Conservation (phyloP, 306 rosid species). For the Heteromeles arbutifolia region DNA sequence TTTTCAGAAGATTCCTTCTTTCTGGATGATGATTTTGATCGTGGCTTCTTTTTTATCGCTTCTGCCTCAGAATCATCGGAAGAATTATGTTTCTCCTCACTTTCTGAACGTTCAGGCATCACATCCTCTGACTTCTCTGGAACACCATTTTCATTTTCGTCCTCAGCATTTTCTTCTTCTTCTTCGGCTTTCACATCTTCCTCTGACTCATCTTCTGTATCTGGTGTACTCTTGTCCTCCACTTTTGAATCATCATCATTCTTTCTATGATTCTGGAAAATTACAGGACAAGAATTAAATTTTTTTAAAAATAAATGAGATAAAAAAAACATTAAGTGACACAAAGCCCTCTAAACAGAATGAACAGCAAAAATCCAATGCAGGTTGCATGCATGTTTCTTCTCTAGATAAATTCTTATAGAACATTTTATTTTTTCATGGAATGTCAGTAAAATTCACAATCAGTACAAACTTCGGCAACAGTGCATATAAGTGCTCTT, state of each 20-base stretch:
- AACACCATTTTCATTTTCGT: constrained; percentile 63
- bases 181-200: constrained; percentile 44
- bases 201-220: constrained; percentile 64
- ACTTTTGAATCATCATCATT: constrained; percentile 41
- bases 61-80: constrained; percentile 59
- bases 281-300: constrained; percentile 7
- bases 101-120: constrained; percentile 49
- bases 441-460: not conserved
- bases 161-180: constrained; percentile 48
- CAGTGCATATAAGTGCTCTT: not conserved
- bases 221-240: constrained; percentile 47
- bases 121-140: constrained; percentile 75
- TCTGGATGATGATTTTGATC: constrained; percentile 39
- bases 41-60: constrained; percentile 27
- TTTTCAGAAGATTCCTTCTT: constrained; percentile 63
- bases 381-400: not conserved
- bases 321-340: not conserved
- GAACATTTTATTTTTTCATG: not conserved
- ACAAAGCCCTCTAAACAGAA: not conserved
- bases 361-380: not conserved
- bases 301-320: not conserved
- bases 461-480: not conserved
- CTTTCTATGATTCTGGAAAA: constrained; percentile 56
- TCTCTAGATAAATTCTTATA: not conserved
- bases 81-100: constrained; percentile 61